Evolutionary conservation across 2,329 filamentous ascomycete species (phyloP).

Genomic region (Chaetomium globosum): DNA sequence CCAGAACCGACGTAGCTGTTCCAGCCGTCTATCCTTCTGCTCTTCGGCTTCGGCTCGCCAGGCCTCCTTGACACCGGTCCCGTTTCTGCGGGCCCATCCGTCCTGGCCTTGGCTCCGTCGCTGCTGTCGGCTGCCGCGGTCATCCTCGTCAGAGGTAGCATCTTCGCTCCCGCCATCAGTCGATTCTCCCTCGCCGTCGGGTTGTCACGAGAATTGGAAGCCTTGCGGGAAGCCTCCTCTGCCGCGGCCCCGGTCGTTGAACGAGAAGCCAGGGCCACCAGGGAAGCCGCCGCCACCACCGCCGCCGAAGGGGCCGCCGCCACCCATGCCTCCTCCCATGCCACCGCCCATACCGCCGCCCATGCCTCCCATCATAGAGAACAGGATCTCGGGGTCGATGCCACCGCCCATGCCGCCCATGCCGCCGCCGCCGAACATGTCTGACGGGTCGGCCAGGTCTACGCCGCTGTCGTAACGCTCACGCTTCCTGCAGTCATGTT

Average conservation of each 20-base stretch:
- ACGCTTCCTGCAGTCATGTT: slow-evolving; percentile 66
- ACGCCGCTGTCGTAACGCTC: slow-evolving; percentile 90
- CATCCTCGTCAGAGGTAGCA: slow-evolving; percentile 34
- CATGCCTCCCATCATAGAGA: slow-evolving; percentile 78
- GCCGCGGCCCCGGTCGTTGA: slow-evolving; percentile 47
- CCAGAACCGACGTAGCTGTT: slow-evolving; percentile 48
- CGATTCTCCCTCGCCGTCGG: slow-evolving; percentile 43
- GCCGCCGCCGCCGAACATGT: slow-evolving; percentile 76
- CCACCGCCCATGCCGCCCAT: slow-evolving; percentile 57
- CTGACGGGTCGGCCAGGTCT: slow-evolving; percentile 82
- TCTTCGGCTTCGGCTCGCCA: slow-evolving; percentile 40
- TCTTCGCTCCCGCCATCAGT: slow-evolving; percentile 37
- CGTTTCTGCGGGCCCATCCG: slow-evolving; percentile 34
- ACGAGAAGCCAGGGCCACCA: slow-evolving; percentile 60
- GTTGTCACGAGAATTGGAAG: slow-evolving; percentile 55
- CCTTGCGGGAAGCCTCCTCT: slow-evolving; percentile 45
- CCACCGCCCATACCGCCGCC: slow-evolving; percentile 64
- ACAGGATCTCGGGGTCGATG: slow-evolving; percentile 77
- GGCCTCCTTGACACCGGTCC: slow-evolving; percentile 39
- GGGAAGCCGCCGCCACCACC: slow-evolving; percentile 46
- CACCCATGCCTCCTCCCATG: slow-evolving; percentile 65
- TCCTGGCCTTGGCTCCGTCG: slow-evolving; percentile 5
- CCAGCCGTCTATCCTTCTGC: slow-evolving; percentile 46
- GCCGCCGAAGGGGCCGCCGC: slow-evolving; percentile 56
- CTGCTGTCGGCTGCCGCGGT: slow-evolving; percentile 24